Percentiles rank a stretch among this genome's conserved stretches.
Evolutionary conservation across 441 rosid genomes (phyloP).

Genomic region (Mallotus repandus): DNA sequence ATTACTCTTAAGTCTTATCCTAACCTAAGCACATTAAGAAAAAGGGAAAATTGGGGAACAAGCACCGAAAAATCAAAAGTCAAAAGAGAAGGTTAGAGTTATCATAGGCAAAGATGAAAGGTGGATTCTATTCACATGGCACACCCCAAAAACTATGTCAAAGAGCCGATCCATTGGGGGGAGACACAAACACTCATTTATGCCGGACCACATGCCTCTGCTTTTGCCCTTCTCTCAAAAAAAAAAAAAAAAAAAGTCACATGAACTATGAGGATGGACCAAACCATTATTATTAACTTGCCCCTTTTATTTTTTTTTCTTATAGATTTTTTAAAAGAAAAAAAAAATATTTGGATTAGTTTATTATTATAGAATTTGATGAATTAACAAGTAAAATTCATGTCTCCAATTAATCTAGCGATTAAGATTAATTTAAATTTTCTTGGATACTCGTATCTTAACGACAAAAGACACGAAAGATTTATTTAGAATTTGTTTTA

Average conservation of each 20-base stretch:
- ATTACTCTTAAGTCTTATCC: not conserved
- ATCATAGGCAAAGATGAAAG: not conserved
- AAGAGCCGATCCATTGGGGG: not conserved
- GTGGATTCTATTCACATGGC: constrained; percentile 4
- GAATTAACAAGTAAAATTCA: no score
- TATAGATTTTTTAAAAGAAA: not conserved
- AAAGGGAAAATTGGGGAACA: not conserved
- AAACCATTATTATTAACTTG: not conserved
- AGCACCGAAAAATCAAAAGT: not conserved
- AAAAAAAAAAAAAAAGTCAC: constrained; percentile 21
- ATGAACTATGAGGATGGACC: constrained; percentile 4
- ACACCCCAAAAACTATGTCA: not conserved
- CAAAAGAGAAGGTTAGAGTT: constrained; percentile 15
- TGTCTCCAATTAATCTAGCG: no score
- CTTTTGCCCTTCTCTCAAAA: constrained; percentile 21
- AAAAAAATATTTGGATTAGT: not conserved
- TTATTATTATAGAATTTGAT: not conserved
- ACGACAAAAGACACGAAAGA: no score
- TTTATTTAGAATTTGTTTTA: no score
- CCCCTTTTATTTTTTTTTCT: not conserved
- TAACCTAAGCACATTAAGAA: not conserved
- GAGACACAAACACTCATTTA: constrained; percentile 26
- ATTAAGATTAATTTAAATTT: no score
- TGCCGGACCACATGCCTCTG: constrained; percentile 41
- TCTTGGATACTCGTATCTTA: no score